phyloP scores from a whole-genome alignment of 192 early-diverging fungal species.

The Gigaspora rosea region DNA sequence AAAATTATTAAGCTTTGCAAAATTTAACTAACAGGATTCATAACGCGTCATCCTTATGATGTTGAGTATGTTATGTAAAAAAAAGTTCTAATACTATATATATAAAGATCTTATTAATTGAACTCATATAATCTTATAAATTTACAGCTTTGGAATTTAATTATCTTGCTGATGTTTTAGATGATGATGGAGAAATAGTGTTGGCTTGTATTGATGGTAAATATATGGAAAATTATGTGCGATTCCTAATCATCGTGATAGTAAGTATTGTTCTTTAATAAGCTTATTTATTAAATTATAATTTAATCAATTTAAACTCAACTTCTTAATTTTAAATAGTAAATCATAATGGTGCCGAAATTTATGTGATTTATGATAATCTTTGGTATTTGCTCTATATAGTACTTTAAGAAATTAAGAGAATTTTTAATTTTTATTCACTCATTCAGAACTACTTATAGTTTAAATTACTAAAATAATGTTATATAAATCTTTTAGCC shows the following conservation, averaged over 20 bases:
- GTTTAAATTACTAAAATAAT: not conserved
- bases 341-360: slow-evolving; percentile 21
- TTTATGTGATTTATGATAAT: slow-evolving; percentile 25
- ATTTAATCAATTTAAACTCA: not conserved
- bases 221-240: slow-evolving; percentile 23
- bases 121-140: not conserved
- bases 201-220: slow-evolving; percentile 24
- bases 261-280: not conserved
- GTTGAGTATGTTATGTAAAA: slow-evolving; percentile 25
- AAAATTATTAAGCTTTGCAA: not conserved
- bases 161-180: slow-evolving; percentile 16
- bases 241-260: slow-evolving; percentile 27
- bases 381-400: slow-evolving; percentile 15
- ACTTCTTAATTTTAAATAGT: not conserved
- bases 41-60: not conserved
- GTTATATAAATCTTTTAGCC: not conserved
- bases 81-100: not conserved
- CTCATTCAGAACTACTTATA: not conserved
- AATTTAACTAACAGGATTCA: slow-evolving; percentile 7
- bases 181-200: not conserved
- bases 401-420: not conserved
- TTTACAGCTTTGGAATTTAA: slow-evolving; percentile 31
- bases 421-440: not conserved
- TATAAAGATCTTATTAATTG: not conserved
- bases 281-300: not conserved